A percentile compares a stretch with the other conserved stretches of the same genome.
Conservation (phyloP, 2,329 filamentous ascomycete species). For the Beauveria sp. region DNA sequence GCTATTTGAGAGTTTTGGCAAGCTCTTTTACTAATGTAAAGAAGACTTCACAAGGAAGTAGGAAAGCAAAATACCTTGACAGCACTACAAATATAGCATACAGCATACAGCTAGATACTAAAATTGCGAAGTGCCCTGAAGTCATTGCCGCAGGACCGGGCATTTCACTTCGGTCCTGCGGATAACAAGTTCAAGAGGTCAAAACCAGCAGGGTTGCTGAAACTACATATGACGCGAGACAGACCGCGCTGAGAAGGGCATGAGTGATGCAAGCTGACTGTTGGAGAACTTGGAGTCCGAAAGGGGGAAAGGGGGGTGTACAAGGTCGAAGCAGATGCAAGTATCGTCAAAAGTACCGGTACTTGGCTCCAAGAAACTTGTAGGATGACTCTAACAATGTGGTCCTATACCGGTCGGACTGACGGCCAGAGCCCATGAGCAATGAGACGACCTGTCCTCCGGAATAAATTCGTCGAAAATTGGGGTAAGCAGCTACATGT, state of each 20-base stretch:
- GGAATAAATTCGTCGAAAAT: slow-evolving; percentile 5
- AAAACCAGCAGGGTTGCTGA: background rate
- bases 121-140: too few relatives aligned
- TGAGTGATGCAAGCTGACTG: background rate
- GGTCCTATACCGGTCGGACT: background rate
- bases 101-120: too few relatives aligned
- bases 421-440: background rate
- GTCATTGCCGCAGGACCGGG: background rate
- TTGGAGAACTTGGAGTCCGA: background rate
- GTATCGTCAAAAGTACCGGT: background rate
- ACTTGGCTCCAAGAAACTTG: background rate
- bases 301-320: background rate
- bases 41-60: background rate
- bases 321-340: background rate
- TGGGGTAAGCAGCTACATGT: slow-evolving; percentile 1
- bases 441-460: background rate
- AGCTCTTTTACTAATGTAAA: background rate
- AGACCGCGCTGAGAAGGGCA: background rate
- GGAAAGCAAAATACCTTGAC: too few relatives aligned
- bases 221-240: slow-evolving; percentile 4
- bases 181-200: background rate
- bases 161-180: background rate
- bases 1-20: background rate
- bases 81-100: too few relatives aligned
- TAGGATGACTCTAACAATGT: slow-evolving; percentile 2